A percentile compares a stretch with the other conserved stretches of the same genome.
Conservation (phyloP, 2,329 filamentous ascomycete species). For the Monilinia aucupariae region DNA sequence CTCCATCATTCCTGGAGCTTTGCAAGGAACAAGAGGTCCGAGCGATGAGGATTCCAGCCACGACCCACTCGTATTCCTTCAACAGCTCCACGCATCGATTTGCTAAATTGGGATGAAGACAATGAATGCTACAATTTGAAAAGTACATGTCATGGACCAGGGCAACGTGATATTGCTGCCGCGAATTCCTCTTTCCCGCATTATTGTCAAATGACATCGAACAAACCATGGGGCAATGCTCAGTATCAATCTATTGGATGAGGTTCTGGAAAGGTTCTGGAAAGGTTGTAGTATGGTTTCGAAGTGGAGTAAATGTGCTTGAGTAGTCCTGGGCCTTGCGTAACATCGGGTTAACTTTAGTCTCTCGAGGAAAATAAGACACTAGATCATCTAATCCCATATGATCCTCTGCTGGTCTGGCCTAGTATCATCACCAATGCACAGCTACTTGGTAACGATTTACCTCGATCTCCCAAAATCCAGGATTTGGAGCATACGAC, state of each 20-base stretch:
- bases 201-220: not conserved
- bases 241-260: not conserved
- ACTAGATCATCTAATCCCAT: not conserved
- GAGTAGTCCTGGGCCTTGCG: not conserved
- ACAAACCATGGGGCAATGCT: not conserved
- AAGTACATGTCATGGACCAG: not conserved
- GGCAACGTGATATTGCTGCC: not conserved
- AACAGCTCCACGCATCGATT: too few relatives aligned
- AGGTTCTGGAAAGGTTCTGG: not conserved
- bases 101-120: not conserved
- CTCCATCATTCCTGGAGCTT: not conserved
- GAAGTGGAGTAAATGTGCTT: not conserved
- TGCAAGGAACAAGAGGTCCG: not conserved
- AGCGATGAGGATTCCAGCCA: not conserved
- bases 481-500: not conserved
- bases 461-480: slow-evolving; percentile 1
- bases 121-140: not conserved
- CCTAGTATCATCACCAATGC: not conserved
- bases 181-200: not conserved
- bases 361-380: not conserved
- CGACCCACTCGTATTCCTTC: not conserved
- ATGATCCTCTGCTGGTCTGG: not conserved
- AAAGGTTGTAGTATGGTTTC: not conserved
- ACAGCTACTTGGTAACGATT: slow-evolving; percentile 4
- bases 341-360: not conserved